Percentiles rank a stretch among this genome's conserved stretches.
phyloP scores from a whole-genome alignment of 352 stramenopile species.

The Globisporangium takayamanum region DNA sequence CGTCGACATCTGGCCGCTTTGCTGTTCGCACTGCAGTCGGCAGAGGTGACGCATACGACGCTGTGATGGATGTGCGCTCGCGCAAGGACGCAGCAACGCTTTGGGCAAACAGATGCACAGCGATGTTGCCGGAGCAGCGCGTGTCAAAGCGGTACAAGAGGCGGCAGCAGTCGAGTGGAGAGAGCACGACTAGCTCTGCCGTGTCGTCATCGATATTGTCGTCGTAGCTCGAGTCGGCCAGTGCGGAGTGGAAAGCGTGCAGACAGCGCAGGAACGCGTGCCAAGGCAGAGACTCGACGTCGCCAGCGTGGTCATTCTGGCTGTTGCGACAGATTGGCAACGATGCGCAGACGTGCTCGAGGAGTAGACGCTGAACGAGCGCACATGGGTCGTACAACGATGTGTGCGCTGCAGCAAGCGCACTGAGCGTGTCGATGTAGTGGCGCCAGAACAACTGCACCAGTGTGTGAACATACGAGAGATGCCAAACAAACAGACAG shows the following conservation, averaged over 20 bases:
- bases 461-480: neutral
- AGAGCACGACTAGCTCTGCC: neutral
- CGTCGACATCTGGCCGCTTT: constrained; percentile 25
- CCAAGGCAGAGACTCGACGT: constrained; percentile 9
- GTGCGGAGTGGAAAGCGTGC: constrained; percentile 15
- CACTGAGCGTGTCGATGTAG: constrained; percentile 6
- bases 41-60: neutral
- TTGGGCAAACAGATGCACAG: constrained; percentile 12
- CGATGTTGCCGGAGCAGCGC: constrained; percentile 20
- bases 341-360: constrained; percentile 1
- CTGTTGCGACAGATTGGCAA: neutral
- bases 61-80: neutral
- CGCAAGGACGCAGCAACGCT: constrained; percentile 12
- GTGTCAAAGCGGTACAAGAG: constrained; percentile 40
- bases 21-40: constrained; percentile 18
- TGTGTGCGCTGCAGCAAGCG: neutral
- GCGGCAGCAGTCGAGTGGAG: constrained; percentile 22
- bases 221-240: constrained; percentile 1
- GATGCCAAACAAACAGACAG: neutral
- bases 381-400: neutral
- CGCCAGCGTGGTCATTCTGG: neutral
- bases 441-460: constrained; percentile 13
- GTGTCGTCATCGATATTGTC: neutral
- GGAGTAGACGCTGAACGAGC: neutral
- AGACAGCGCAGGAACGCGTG: constrained; percentile 19